These are phyloP conservation scores for Russula virescens DNA, from an alignment of 768 basidiomycete species.

Conservation along the genomic window DNA sequence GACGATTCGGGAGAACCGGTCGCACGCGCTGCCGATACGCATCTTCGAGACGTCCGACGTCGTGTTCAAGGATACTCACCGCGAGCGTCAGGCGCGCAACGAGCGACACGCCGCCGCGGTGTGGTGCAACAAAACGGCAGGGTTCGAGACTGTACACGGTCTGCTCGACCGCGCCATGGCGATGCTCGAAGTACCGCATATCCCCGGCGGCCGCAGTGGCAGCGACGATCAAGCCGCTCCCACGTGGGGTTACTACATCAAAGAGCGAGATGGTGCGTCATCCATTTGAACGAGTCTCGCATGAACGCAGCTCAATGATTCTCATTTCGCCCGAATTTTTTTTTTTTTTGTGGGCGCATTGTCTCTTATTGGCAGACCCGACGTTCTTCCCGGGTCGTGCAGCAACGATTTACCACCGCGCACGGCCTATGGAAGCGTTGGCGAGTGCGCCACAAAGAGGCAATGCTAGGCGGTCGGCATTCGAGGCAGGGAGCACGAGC, in stretches of 20 bases:
- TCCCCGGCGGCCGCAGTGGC: conserved; percentile 55
- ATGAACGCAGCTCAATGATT: no score
- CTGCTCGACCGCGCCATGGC: conserved; percentile 93
- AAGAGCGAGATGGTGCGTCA: conserved; percentile 65
- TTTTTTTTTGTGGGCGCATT: not conserved
- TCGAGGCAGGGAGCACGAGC: conserved; percentile 40
- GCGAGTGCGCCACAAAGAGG: conserved; percentile 22
- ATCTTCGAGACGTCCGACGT: conserved; percentile 94
- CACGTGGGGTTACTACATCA: conserved; percentile 82
- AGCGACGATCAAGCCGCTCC: conserved; percentile 48
- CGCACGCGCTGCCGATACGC: conserved; percentile 85
- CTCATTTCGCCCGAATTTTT: not conserved
- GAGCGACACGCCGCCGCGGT: conserved; percentile 83
- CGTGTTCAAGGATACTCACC: conserved; percentile 73
- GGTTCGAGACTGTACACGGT: conserved; percentile 95
- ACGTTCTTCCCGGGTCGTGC: conserved; percentile 95
- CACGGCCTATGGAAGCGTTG: conserved; percentile 27
- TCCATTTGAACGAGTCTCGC: not conserved
- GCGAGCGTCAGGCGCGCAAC: conserved; percentile 84
- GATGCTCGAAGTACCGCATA: conserved; percentile 86
- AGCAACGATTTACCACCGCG: conserved; percentile 85
- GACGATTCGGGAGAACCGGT: conserved; percentile 93
- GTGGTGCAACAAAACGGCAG: conserved; percentile 95
- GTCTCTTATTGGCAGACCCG: conserved; percentile 50
- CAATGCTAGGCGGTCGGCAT: conserved; percentile 25